Evolutionary conservation across 495 filamentous ascomycete genomes (phyloP).

Genomic region (Eremomyces bilateralis): DNA sequence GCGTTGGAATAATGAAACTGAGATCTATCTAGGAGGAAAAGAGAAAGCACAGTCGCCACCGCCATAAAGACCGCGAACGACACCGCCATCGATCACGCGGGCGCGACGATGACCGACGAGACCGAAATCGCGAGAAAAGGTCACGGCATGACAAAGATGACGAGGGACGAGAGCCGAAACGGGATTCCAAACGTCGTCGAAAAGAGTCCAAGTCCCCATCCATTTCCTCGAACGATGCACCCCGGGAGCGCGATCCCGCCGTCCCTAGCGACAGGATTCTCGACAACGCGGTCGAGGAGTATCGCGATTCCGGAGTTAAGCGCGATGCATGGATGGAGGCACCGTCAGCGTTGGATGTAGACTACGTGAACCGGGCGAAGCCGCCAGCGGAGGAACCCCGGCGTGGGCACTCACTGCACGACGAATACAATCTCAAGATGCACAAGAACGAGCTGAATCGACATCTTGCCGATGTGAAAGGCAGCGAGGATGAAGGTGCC

Average conservation of each 20-base stretch:
- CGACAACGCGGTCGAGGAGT: slow-evolving; percentile 12
- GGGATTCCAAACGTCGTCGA: slow-evolving; percentile 8
- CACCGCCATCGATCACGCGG: slow-evolving; percentile 18
- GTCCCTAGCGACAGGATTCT: slow-evolving; percentile 18
- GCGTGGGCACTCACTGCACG: slow-evolving; percentile 25
- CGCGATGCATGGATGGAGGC: slow-evolving; percentile 92
- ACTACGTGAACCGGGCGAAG: slow-evolving; percentile 48
- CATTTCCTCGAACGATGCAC: slow-evolving; percentile 5
- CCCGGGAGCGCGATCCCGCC: slow-evolving; percentile 14
- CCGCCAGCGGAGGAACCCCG: slow-evolving; percentile 25
- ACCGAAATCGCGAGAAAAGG: slow-evolving; percentile 31
- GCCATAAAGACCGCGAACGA: slow-evolving; percentile 24
- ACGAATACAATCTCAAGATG: slow-evolving; percentile 53
- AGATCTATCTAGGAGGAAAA: slow-evolving; percentile 20
- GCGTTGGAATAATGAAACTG: background rate
- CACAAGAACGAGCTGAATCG: slow-evolving; percentile 65
- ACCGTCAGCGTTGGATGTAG: slow-evolving; percentile 58
- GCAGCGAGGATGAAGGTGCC: slow-evolving; percentile 2
- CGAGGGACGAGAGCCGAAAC: slow-evolving; percentile 18
- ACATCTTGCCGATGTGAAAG: slow-evolving; percentile 37
- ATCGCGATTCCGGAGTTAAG: slow-evolving; percentile 18
- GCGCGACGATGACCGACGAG: slow-evolving; percentile 21
- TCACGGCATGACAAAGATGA: slow-evolving; percentile 26
- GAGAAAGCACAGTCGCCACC: slow-evolving; percentile 9
- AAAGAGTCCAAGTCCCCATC: slow-evolving; percentile 3